Evolutionary conservation across 148 eudicot genomes (phyloP).

Genomic region (Vaccinium corymbosum): DNA sequence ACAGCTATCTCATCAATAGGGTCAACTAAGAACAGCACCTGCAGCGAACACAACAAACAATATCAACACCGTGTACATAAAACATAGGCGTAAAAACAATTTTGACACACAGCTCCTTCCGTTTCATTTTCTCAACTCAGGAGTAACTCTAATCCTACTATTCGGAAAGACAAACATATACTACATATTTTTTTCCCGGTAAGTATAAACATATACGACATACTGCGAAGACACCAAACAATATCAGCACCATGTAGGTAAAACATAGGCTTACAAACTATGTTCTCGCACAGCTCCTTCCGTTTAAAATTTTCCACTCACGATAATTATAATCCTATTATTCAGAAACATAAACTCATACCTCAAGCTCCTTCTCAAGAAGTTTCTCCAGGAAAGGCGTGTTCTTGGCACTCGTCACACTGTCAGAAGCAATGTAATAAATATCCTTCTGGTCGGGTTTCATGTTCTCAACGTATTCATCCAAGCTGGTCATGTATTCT

Average conservation of each 20-base stretch:
- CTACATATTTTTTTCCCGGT: too few species aligned
- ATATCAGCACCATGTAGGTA: too few species aligned
- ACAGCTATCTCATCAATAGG: constrained; percentile 95
- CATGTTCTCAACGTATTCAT: constrained; percentile 91
- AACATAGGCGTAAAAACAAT: not conserved
- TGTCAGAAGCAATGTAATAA: constrained; percentile 85
- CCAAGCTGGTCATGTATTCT: constrained; percentile 83
- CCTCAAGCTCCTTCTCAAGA: constrained; percentile 89
- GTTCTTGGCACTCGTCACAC: constrained; percentile 86
- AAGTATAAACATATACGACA: too few species aligned
- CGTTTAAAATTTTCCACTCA: not conserved
- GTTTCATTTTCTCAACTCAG: not conserved
- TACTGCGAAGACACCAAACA: too few species aligned
- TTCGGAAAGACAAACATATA: not conserved
- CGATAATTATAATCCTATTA: not conserved
- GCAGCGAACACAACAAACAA: constrained; percentile 22
- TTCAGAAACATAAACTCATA: constrained; percentile 21
- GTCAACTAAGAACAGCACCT: constrained; percentile 91
- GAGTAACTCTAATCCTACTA: not conserved
- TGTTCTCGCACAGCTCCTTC: not conserved
- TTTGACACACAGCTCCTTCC: not conserved
- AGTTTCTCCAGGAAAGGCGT: constrained; percentile 90
- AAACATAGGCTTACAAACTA: too few species aligned
- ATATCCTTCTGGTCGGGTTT: constrained; percentile 91
- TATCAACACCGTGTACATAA: not conserved